Conservation (phyloP, 495 filamentous ascomycete species). For the Neurospora sp. region DNA sequence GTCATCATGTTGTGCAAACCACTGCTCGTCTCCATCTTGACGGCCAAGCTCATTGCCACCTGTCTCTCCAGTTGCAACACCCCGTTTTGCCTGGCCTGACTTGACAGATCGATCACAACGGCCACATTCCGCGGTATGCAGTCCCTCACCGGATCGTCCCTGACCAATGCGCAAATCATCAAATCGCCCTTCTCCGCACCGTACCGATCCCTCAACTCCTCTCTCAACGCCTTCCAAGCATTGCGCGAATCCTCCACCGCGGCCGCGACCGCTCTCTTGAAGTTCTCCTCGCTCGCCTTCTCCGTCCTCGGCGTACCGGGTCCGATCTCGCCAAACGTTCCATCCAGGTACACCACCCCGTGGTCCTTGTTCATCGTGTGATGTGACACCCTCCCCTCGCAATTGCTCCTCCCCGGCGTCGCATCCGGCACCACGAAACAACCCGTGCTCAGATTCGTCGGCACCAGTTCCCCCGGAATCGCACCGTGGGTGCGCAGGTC, state of each 20-base stretch:
- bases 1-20: conserved; percentile 4
- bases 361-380: conserved; percentile 16
- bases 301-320: conserved; percentile 9
- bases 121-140: conserved; percentile 5
- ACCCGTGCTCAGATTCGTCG: conserved; percentile 17
- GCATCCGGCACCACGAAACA: conserved; percentile 16
- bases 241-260: conserved; percentile 14
- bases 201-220: conserved; percentile 8
- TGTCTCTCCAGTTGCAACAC: neutral
- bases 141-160: conserved; percentile 16
- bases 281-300: conserved; percentile 8
- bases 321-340: conserved; percentile 11
- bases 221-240: conserved; percentile 8
- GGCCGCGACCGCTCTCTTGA: conserved; percentile 9
- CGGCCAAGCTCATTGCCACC: conserved; percentile 1
- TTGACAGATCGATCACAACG: neutral
- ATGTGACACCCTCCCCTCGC: conserved; percentile 16
- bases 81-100: neutral
- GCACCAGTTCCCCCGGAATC: conserved; percentile 13
- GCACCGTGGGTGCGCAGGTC: conserved; percentile 9
- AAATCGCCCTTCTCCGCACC: conserved; percentile 12
- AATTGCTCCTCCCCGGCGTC: conserved; percentile 9
- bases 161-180: conserved; percentile 18
- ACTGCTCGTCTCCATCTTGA: neutral
- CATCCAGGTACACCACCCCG: conserved; percentile 16